Evolutionary conservation across 805 yeast species (phyloP), one percentile per base, ranked within the genome.

Genomic region (Lipomyces japonicus): DNA sequence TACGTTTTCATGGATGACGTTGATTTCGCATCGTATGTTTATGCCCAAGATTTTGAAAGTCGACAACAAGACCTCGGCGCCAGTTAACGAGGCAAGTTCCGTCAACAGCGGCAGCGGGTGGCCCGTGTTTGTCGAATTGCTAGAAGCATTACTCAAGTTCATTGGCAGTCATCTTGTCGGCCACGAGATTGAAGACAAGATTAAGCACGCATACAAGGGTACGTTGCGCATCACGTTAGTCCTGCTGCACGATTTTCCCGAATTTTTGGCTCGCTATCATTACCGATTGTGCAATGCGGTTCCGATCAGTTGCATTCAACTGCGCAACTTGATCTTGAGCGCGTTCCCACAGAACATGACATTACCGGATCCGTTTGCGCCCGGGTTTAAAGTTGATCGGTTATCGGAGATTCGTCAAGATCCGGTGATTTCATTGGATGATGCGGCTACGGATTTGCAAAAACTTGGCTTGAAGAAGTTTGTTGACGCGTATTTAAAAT

Each of bases 1-100:
- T 66, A 81, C 95, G 1, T 90, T 90, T 76, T 95, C 96, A 0
- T 90, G 96, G 96, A 79, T 87, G 53, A 81, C 95, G 2, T 72
- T 90, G 61, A 75, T 90, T 36, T 82, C 95, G 1, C 97, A 90
- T 63, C 77, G 96, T 57, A 78, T 87, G 82, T 87, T 87, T 65
- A 73, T 93, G 68, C 96, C 97, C 16, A 75, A 76, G 50, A 70
- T 91, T 58, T 65, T 91, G 55, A 81, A 79, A 46, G 65, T 82
- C 24, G 75, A 78, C 1, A n/a, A n/a, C n/a, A n/a, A n/a, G n/a
- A 67, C 37, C 7, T 12, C 6, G 19, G 21, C 9, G 19, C 37
- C 6, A 7, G 7, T 6, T 6, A 6, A 18, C 37, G n/a, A n/a
- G n/a, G n/a, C n/a, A n/a, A n/a, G n/a, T n/a, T n/a, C n/a, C n/a